Percentiles rank a stretch among this genome's conserved stretches.
Evolutionary conservation across 768 basidiomycete genomes (phyloP).

Genomic region (Clitopilus passeckerianus): DNA sequence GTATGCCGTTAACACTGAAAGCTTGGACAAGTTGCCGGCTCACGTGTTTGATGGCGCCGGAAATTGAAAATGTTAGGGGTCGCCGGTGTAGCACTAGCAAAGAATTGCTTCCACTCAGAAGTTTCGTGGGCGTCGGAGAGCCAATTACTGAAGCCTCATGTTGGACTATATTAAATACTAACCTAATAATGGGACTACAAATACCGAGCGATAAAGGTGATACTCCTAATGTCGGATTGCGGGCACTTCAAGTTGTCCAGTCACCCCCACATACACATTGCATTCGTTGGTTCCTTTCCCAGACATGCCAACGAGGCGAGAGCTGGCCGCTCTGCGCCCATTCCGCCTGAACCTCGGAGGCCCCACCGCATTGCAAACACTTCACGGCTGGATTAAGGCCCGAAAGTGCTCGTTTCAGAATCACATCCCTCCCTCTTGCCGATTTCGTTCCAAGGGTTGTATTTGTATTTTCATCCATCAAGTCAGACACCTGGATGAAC

Average conservation of each 20-base stretch:
- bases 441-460: constrained; percentile 27
- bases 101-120: no score
- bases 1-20: not conserved
- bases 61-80: no score
- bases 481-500: constrained; percentile 68
- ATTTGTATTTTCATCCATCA: constrained; percentile 57
- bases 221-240: not conserved
- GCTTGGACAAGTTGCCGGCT: not conserved
- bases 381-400: constrained; percentile 30
- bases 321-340: constrained; percentile 21
- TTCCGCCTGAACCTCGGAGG: constrained; percentile 38
- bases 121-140: no score
- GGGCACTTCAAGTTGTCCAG: constrained; percentile 39
- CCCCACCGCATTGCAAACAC: constrained; percentile 64
- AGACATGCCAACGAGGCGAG: constrained; percentile 48
- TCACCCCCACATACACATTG: constrained; percentile 70
- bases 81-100: no score
- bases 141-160: not conserved
- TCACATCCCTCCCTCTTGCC: constrained; percentile 37
- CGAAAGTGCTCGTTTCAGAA: constrained; percentile 54
- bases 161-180: not conserved
- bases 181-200: not conserved
- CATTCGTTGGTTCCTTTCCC: constrained; percentile 57
- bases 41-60: not conserved
- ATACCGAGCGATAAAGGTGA: not conserved